Percentiles rank a stretch among this genome's conserved stretches.
Conservation (phyloP, 352 stramenopile genomes). For the Phytophthora pluvialis region DNA sequence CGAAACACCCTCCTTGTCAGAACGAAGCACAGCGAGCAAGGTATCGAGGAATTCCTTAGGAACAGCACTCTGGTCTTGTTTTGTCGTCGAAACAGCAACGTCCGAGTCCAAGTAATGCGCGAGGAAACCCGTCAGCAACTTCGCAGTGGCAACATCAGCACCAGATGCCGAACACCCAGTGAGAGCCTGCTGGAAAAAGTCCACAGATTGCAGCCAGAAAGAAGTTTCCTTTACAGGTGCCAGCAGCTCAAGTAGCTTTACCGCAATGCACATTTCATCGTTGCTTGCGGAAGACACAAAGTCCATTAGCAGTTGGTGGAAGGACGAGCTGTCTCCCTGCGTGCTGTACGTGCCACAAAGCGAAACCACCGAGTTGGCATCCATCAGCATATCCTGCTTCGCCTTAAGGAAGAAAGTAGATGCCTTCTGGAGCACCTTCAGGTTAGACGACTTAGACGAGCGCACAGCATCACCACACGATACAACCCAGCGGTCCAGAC, state of each 20-base stretch:
- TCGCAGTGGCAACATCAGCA: slow-evolving; percentile 6
- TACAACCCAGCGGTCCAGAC: slow-evolving; percentile 61
- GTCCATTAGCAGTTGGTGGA: slow-evolving; percentile 56
- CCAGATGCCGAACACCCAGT: slow-evolving; percentile 23
- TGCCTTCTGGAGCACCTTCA: slow-evolving; percentile 44
- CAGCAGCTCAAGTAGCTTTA: slow-evolving; percentile 73
- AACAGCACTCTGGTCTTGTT: slow-evolving; percentile 34
- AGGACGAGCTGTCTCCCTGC: slow-evolving; percentile 38
- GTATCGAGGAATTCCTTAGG: slow-evolving; percentile 68
- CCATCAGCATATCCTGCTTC: slow-evolving; percentile 83
- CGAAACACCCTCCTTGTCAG: slow-evolving; percentile 38
- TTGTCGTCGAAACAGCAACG: slow-evolving; percentile 37
- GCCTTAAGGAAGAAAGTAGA: slow-evolving; percentile 57
- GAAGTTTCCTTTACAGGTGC: slow-evolving; percentile 48
- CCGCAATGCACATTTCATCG: slow-evolving; percentile 52
- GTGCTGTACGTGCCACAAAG: slow-evolving; percentile 57
- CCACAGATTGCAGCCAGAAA: slow-evolving; percentile 72
- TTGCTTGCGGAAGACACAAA: slow-evolving; percentile 55
- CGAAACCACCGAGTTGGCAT: slow-evolving; percentile 56
- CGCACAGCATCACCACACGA: slow-evolving; percentile 35
- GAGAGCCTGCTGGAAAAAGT: slow-evolving; percentile 68
- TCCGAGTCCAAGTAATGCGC: slow-evolving; percentile 57
- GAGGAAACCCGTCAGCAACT: slow-evolving; percentile 59
- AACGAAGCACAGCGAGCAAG: slow-evolving; percentile 53
- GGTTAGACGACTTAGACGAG: slow-evolving; percentile 25